Percentiles rank a stretch among this genome's conserved stretches.
phyloP scores from a whole-genome alignment of 305 asterid genomes.

The Rubia peregrina region DNA sequence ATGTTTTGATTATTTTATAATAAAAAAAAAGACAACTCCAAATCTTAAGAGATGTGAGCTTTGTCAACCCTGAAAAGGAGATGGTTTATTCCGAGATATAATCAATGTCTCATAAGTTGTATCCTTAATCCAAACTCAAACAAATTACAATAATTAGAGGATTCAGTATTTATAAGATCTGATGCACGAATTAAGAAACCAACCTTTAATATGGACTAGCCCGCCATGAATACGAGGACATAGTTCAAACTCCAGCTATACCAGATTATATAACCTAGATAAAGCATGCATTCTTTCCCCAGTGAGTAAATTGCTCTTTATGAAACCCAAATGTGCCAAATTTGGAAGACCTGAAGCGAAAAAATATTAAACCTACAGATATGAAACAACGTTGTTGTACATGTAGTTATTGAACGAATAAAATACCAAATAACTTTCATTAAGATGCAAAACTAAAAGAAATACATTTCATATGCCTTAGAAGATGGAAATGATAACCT shows the following conservation, averaged over 20 bases:
- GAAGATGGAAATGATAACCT: constrained; percentile 28
- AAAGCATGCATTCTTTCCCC: constrained; percentile 62
- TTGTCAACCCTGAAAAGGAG: constrained; percentile 42
- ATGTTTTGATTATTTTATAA: no score
- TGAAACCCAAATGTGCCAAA: constrained; percentile 52
- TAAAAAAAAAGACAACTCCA: no score
- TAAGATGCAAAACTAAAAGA: not conserved
- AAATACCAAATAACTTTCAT: not conserved
- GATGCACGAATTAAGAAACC: constrained; percentile 10
- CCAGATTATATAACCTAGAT: constrained; percentile 56
- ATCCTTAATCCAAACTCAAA: no score
- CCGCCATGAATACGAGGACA: constrained; percentile 84
- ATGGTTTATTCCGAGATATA: not conserved
- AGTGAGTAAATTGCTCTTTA: constrained; percentile 56
- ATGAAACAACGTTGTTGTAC: no score
- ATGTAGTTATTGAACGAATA: not conserved
- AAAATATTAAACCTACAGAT: constrained; percentile 3
- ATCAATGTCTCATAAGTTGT: not conserved
- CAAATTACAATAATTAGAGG: no score
- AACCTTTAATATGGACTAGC: constrained; percentile 68
- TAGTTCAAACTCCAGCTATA: constrained; percentile 71
- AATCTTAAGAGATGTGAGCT: constrained; percentile 68
- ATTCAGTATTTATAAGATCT: no score
- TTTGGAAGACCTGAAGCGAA: constrained; percentile 59
- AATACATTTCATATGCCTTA: not conserved